A percentile compares a stretch with the other conserved stretches of the same genome.
Conservation (phyloP, 2,329 filamentous ascomycete genomes). For the Cordyceps cateniannulata region DNA sequence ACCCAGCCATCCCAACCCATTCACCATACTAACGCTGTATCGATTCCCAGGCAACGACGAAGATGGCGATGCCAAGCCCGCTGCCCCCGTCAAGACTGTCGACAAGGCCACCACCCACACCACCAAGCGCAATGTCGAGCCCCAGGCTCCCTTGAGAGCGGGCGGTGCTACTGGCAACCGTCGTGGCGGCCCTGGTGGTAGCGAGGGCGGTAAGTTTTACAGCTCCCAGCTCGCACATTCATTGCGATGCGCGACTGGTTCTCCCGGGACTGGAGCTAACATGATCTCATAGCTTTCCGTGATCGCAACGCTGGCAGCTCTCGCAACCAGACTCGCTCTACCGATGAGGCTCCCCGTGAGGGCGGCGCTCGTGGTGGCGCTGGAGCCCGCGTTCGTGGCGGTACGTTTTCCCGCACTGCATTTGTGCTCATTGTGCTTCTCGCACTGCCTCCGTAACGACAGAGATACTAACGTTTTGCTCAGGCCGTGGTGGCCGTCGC, state of each 20-base stretch:
- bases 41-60: constrained; percentile 49
- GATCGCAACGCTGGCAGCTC: constrained; percentile 75
- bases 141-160: constrained; percentile 55
- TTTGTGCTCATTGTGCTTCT: not conserved
- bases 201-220: constrained; percentile 71
- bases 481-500: constrained; percentile 48
- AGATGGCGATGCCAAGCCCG: constrained; percentile 61
- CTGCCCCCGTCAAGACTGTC: constrained; percentile 79
- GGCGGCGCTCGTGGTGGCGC: constrained; percentile 51
- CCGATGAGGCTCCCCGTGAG: constrained; percentile 57
- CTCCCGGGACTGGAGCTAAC: constrained; percentile 13
- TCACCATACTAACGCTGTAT: constrained; percentile 9
- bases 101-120: constrained; percentile 74
- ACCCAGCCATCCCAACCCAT: not conserved
- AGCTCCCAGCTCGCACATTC: not conserved
- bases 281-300: constrained; percentile 63
- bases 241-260: constrained; percentile 3
- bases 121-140: constrained; percentile 78
- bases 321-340: constrained; percentile 75
- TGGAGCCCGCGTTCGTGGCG: constrained; percentile 56
- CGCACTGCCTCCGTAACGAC: not conserved
- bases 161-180: constrained; percentile 36
- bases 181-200: constrained; percentile 61
- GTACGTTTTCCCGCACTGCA: constrained; percentile 32
- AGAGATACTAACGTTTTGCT: constrained; percentile 3